phyloP scores from a whole-genome alignment of 2,329 filamentous ascomycete genomes.

The Nothophoma quercina region DNA sequence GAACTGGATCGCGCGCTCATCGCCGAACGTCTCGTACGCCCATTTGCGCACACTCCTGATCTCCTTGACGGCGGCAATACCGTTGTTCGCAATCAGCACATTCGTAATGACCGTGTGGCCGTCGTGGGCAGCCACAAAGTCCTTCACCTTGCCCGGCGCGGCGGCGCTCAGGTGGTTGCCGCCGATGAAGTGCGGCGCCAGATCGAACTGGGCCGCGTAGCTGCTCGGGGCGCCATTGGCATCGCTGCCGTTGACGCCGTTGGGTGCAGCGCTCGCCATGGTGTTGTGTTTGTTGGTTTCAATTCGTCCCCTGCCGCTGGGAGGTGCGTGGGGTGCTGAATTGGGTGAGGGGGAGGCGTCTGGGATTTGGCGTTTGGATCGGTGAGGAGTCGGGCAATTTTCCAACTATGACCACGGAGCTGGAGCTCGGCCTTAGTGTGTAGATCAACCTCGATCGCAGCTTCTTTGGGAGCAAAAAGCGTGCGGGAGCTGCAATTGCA shows the following conservation, averaged over 20 bases:
- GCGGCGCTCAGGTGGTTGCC: slow-evolving; percentile 88
- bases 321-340: slow-evolving; percentile 23
- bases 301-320: slow-evolving; percentile 35
- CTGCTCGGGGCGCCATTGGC: slow-evolving; percentile 66
- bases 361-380: slow-evolving; percentile 2
- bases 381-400: slow-evolving; percentile 35
- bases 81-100: slow-evolving; percentile 99
- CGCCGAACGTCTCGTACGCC: slow-evolving; percentile 99
- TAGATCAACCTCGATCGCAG: slow-evolving; percentile 19
- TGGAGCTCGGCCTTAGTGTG: slow-evolving; percentile 35
- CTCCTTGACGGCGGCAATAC: slow-evolving; percentile 99
- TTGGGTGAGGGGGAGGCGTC: slow-evolving; percentile 11
- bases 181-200: slow-evolving; percentile 95
- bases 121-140: slow-evolving; percentile 88
- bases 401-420: slow-evolving; percentile 25
- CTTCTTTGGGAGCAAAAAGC: slow-evolving; percentile 11
- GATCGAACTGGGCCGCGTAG: slow-evolving; percentile 80
- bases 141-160: slow-evolving; percentile 85
- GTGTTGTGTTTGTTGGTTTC: slow-evolving; percentile 24
- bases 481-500: neutral
- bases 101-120: slow-evolving; percentile 99
- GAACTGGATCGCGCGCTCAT: slow-evolving; percentile 98
- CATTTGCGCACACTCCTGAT: slow-evolving; percentile 99
- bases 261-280: slow-evolving; percentile 46
- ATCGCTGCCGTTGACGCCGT: slow-evolving; percentile 49